A percentile compares a stretch with the other conserved stretches of the same genome.
These are phyloP conservation scores for Lentinula lateritia DNA, from an alignment of 768 basidiomycete species.

Conservation along the genomic window DNA sequence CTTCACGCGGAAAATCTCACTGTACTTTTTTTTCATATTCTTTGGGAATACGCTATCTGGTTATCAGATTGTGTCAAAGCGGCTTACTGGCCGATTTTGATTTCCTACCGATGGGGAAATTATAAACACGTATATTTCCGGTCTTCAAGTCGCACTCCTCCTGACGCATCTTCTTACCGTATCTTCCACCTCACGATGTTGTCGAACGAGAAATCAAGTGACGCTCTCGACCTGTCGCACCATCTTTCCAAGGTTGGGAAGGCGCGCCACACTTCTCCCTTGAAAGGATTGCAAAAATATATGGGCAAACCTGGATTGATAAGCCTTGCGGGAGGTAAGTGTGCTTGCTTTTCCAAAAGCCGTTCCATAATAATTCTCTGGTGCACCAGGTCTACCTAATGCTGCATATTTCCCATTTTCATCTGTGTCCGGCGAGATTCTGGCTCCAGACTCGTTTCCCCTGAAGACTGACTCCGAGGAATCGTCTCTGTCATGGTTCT, in stretches of 20 bases:
- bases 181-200: slow-evolving; percentile 14
- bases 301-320: slow-evolving; percentile 47
- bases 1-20: background rate
- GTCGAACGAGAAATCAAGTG: slow-evolving; percentile 26
- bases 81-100: background rate
- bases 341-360: background rate
- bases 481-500: slow-evolving; percentile 49
- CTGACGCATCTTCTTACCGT: background rate
- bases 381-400: slow-evolving; percentile 49
- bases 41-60: background rate
- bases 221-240: slow-evolving; percentile 65
- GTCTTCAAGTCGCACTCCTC: background rate
- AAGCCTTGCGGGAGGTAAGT: slow-evolving; percentile 63
- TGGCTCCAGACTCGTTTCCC: slow-evolving; percentile 46
- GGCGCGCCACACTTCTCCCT: slow-evolving; percentile 44
- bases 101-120: background rate
- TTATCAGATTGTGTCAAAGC: background rate
- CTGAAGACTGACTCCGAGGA: slow-evolving; percentile 19
- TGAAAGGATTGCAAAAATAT: slow-evolving; percentile 67
- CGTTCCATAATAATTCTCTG: background rate
- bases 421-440: slow-evolving; percentile 48
- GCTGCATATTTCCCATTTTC: slow-evolving; percentile 71
- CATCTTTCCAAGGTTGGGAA: slow-evolving; percentile 58
- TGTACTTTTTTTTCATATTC: background rate
- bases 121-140: background rate